Evolutionary conservation across 2,329 filamentous ascomycete species (phyloP).

Genomic region (Apiospora hydei): DNA sequence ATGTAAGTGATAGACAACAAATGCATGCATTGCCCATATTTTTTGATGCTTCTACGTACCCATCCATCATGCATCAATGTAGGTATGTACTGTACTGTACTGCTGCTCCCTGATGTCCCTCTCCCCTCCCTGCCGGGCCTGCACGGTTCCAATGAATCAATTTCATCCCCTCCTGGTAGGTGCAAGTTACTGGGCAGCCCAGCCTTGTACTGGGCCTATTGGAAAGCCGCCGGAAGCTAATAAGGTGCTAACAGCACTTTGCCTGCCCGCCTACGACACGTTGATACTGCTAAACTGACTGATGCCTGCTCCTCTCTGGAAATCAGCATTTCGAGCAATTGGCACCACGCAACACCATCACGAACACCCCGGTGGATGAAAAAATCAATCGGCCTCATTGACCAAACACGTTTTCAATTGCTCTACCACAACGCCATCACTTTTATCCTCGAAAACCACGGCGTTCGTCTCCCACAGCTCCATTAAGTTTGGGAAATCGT

Average conservation of each 20-base stretch:
- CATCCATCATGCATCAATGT: not conserved
- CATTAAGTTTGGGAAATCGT: constrained; percentile 51
- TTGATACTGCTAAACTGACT: constrained; percentile 21
- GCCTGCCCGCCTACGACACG: constrained; percentile 19
- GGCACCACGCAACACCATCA: constrained; percentile 27
- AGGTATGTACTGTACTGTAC: not conserved
- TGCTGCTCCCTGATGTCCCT: constrained; percentile 23
- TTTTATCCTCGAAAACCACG: constrained; percentile 45
- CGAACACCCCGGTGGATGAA: constrained; percentile 29
- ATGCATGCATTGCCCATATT: not conserved
- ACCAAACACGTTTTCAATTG: constrained; percentile 39
- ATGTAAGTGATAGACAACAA: not conserved
- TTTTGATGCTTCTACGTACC: not conserved
- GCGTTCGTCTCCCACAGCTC: constrained; percentile 42
- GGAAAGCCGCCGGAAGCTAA: constrained; percentile 21
- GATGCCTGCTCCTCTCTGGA: constrained; percentile 19
- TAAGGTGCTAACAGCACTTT: constrained; percentile 14
- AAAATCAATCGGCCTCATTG: constrained; percentile 33
- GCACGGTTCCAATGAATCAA: constrained; percentile 20
- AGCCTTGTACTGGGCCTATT: constrained; percentile 15
- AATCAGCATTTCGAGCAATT: constrained; percentile 21
- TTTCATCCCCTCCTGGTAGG: constrained; percentile 5
- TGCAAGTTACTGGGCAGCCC: constrained; percentile 15
- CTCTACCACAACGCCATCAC: constrained; percentile 42
- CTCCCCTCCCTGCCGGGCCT: constrained; percentile 17